Evolutionary conservation across 306 rosid species (phyloP), one percentile per base, ranked within the genome.

Genomic region (Begonia masoniana): DNA sequence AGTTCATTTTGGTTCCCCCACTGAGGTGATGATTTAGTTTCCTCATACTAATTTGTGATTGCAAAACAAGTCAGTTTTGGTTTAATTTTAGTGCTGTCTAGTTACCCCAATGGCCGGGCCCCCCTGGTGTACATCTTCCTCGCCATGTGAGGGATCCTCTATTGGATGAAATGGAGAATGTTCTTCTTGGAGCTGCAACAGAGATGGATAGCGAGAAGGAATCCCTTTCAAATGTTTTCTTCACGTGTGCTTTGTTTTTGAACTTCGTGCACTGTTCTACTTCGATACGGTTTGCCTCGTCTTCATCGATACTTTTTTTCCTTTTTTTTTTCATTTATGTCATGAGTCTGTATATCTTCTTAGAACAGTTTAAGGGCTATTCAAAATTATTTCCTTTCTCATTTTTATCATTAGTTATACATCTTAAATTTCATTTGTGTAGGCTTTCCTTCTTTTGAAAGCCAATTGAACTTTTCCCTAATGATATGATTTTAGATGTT

Each of bases 121-220:
- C 59, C 63, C 71, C 71, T 24, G 68, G 53, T 46, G 73, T 82
- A 50, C 71, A 60, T 62, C 78, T 85, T 61, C 94, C 95, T 13
- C 71, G 64, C 53, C 87, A 76, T 68, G 56, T 82, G 64, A 76
- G 87, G 50, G 87, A 85, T 62, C 78, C 74, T 51, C 78, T 85
- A 26, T 62, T 85, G 70, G 72, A 53, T 65, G 89, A 89, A 76
- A 72, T 82, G 91, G 97, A 80, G 73, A 69, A 69, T 14, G 52
- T 65, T 57, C 64, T 85, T 72, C 78, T 75, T 70, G 85, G 76
- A 64, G 65, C 70, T 60, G 57, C 78, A 58, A 76, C 51, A 23
- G 82, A 76, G 51, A 68, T 76, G 62, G 82, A 82, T 64, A 80
- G 61, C 15, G 68, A 68, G 9, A 61, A 69, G 62, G 65, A 72